A percentile compares a stretch with the other conserved stretches of the same genome.
Conservation (phyloP, 2,329 filamentous ascomycete genomes). For the Reticulascus tulasneorum region DNA sequence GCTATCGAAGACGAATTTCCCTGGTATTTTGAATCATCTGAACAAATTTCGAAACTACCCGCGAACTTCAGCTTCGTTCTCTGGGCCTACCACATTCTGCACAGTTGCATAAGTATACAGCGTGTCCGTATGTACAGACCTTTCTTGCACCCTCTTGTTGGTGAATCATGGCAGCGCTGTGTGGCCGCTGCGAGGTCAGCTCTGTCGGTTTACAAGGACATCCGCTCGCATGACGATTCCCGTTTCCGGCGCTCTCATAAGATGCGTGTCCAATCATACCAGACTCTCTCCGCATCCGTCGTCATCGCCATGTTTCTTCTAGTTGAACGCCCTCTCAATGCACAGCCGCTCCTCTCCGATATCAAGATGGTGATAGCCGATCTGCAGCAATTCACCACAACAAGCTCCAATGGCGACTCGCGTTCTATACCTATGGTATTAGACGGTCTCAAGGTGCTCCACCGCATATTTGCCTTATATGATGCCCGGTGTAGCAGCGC, state of each 20-base stretch:
- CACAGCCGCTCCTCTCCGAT: neutral
- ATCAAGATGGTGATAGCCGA: neutral
- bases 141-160: constrained; percentile 5
- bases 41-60: constrained; percentile 6
- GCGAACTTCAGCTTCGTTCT: constrained; percentile 7
- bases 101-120: constrained; percentile 15
- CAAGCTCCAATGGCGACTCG: neutral
- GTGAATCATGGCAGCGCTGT: constrained; percentile 10
- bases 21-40: constrained; percentile 13
- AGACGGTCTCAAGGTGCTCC: too few species aligned
- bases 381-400: neutral
- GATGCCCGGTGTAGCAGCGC: too few species aligned
- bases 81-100: constrained; percentile 16
- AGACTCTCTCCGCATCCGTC: constrained; percentile 1
- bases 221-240: neutral
- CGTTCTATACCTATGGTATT: neutral
- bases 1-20: constrained; percentile 6
- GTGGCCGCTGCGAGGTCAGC: constrained; percentile 9
- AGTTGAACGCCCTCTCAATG: too few species aligned
- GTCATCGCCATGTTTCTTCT: too few species aligned
- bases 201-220: neutral
- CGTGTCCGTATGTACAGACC: constrained; percentile 17
- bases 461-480: too few species aligned
- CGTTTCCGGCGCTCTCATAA: neutral
- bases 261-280: constrained; percentile 1